phyloP scores from a whole-genome alignment of 2,329 filamentous ascomycete genomes.

The Cephalotrichum gorgonifer region DNA sequence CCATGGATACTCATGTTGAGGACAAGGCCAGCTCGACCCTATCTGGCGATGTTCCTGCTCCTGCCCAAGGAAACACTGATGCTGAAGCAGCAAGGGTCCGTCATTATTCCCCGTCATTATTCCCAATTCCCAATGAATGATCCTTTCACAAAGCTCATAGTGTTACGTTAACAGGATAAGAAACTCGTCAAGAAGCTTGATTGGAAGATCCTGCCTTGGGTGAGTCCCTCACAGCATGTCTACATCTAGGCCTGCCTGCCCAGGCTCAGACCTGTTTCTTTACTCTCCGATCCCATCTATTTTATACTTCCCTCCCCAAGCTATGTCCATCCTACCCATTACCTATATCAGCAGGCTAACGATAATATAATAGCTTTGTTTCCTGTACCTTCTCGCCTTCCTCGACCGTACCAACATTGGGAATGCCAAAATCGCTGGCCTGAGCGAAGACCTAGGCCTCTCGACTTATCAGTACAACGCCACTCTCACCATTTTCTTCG shows the following conservation, averaged over 20 bases:
- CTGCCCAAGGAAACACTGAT: neutral
- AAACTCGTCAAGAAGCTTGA: constrained; percentile 3
- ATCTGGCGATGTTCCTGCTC: neutral
- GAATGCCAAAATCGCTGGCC: constrained; percentile 49
- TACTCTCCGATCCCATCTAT: no score
- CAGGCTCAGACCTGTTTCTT: neutral
- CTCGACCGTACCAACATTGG: constrained; percentile 31
- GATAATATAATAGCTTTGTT: constrained; percentile 37
- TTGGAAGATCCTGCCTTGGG: constrained; percentile 5
- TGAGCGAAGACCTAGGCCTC: constrained; percentile 24
- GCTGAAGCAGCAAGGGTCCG: neutral
- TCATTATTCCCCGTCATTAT: no score
- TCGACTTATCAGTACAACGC: constrained; percentile 46
- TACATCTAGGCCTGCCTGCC: neutral
- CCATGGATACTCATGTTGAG: neutral
- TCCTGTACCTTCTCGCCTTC: constrained; percentile 57
- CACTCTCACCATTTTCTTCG: constrained; percentile 54
- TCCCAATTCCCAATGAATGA: no score
- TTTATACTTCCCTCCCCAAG: no score
- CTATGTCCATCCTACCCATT: no score
- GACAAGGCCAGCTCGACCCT: neutral
- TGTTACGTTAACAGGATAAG: neutral
- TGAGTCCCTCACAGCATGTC: neutral
- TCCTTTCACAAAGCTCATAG: neutral
- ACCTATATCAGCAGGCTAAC: neutral